These are phyloP conservation scores for Madurella fahalii DNA, from an alignment of 2,329 filamentous ascomycete species.

Conservation along the genomic window DNA sequence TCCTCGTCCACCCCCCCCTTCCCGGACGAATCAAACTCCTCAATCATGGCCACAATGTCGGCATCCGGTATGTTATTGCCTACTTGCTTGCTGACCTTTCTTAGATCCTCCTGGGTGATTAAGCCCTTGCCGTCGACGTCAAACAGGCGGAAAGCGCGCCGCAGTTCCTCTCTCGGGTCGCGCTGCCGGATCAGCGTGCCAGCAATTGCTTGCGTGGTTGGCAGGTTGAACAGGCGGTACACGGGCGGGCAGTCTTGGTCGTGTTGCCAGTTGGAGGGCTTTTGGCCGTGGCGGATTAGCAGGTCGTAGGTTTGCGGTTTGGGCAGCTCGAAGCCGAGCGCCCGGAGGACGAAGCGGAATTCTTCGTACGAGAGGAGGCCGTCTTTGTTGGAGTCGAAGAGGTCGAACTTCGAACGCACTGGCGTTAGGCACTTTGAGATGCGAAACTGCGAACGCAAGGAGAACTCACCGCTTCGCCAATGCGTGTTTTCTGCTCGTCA, in stretches of 20 bases:
- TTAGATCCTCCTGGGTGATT: constrained; percentile 83
- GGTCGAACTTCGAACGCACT: constrained; percentile 65
- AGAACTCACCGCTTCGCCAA: constrained; percentile 78
- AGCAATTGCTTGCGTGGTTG: constrained; percentile 70
- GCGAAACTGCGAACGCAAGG: background rate
- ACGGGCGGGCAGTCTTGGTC: constrained; percentile 54
- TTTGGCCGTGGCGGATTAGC: constrained; percentile 74
- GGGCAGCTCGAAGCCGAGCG: constrained; percentile 86
- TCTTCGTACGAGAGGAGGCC: constrained; percentile 95
- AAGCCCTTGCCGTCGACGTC: constrained; percentile 88
- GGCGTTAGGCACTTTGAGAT: constrained; percentile 10
- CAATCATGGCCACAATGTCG: constrained; percentile 92
- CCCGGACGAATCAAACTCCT: constrained; percentile 93
- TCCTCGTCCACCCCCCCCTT: constrained; percentile 73
- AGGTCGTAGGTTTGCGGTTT: constrained; percentile 80
- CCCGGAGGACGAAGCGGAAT: constrained; percentile 92
- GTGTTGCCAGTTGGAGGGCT: constrained; percentile 57
- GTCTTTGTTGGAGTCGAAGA: constrained; percentile 97
- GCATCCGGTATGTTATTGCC: constrained; percentile 91
- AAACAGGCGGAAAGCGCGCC: constrained; percentile 88
- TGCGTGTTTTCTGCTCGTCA: constrained; percentile 89
- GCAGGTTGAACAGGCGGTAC: constrained; percentile 68
- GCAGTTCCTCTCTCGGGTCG: constrained; percentile 86
- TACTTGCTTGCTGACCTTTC: constrained; percentile 81
- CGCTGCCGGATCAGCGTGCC: constrained; percentile 75